Percentiles rank a stretch among this genome's conserved stretches.
Evolutionary conservation across 768 basidiomycete species (phyloP).

Genomic region (Panaeolus cyanescens): DNA sequence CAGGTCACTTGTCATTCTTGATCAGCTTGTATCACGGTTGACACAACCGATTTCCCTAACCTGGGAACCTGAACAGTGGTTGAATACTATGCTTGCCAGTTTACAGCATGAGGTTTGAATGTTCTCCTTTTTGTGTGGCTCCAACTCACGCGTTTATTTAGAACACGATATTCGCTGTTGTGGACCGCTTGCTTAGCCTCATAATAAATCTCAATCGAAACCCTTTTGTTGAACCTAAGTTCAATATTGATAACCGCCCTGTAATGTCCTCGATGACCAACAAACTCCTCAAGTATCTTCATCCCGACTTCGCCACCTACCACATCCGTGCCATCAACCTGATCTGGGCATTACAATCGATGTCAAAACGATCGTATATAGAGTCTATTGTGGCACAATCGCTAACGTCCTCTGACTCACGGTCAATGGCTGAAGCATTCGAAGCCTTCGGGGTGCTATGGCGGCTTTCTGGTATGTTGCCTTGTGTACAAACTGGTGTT

Average conservation of each 20-base stretch:
- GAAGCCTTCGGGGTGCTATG: constrained; percentile 93
- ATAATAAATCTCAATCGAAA: constrained; percentile 57
- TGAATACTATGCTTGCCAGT: constrained; percentile 49
- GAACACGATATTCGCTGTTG: constrained; percentile 64
- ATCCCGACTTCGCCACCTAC: constrained; percentile 63
- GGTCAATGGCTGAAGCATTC: constrained; percentile 56
- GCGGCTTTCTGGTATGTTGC: constrained; percentile 79
- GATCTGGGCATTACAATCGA: constrained; percentile 76
- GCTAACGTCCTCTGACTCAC: constrained; percentile 57
- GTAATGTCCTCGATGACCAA: constrained; percentile 63
- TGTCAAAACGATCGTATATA: constrained; percentile 59
- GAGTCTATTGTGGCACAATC: constrained; percentile 79
- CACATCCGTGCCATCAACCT: constrained; percentile 82
- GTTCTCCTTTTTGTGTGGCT: constrained; percentile 7
- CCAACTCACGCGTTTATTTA: constrained; percentile 22
- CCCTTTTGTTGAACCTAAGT: constrained; percentile 48
- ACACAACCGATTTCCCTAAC: constrained; percentile 38
- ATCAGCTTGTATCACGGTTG: constrained; percentile 48
- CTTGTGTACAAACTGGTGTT: neutral
- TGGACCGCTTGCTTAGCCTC: constrained; percentile 64
- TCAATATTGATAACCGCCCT: constrained; percentile 55
- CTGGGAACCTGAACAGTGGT: constrained; percentile 73
- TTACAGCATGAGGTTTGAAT: constrained; percentile 57
- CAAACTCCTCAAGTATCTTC: constrained; percentile 76
- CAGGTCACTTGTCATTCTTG: constrained; percentile 52